Evolutionary conservation across 106 monocot genomes (phyloP), one percentile per base, ranked within the genome.

Genomic region (Narthecium ossifragum): DNA sequence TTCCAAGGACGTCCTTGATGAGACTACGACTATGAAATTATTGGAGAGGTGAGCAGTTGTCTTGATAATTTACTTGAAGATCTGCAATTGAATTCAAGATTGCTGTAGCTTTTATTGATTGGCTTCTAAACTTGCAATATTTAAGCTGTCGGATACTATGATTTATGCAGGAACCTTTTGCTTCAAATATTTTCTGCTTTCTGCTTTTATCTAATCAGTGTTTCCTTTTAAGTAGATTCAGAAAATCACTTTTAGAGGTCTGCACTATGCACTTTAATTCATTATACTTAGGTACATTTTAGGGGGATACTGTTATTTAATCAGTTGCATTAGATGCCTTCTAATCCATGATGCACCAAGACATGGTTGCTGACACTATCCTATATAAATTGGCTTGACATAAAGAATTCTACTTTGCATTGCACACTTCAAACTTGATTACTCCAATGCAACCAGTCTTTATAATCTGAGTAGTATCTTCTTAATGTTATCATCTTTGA

Each of bases 1-100:
- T 30, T 85, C 81, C 58, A 98, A 98, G 64, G 98, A 98, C 73
- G 84, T 88, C 30, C 66, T 98, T 39, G 98, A 98, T 78, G 87
- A 98, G 68, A 53, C 78, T 46, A 98, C 91, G 47, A 98, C 98
- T 38, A 79, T 98, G 80, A 78, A 59, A 57, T 68, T 98, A 40
- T 43, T 98, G 18, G 90, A 91, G 61, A 98, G 98, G 98, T 98
- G 57, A 62, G 49, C 8, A 43, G 12, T 18, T 26, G 4, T 53
- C 7, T 58, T 58, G 11, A 33, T 48, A 57, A 34, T 58, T 41
- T 21, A 46, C 57, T 46, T 48, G 14, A 8, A 67, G 25, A 14
- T 38, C 6, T 43, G 14, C 5, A 13, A 13, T 18, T 11, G 18
- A 17, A 13, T 43, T 43, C 18, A 11, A 39, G 0, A 39, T 1